Evolutionary conservation across 345 rosid species (phyloP).

Genomic region (Citrus medica): DNA sequence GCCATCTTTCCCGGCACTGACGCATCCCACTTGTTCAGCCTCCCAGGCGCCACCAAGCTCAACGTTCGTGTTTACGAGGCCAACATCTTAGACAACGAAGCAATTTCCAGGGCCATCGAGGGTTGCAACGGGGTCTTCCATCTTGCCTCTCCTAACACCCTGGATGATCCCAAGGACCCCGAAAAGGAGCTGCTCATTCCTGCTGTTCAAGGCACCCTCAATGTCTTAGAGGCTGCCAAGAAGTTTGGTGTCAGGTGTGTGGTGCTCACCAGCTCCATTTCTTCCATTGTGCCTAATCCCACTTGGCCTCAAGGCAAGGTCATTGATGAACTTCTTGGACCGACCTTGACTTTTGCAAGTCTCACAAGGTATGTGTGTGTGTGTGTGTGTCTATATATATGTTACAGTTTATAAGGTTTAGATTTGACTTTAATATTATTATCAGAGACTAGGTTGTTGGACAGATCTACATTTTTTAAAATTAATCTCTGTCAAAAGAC

Average conservation of each 20-base stretch:
- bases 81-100: constrained; percentile 52
- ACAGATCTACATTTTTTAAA: too few species aligned
- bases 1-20: constrained; percentile 62
- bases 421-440: too few species aligned
- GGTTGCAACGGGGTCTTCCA: constrained; percentile 83
- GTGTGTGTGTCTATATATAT: too few species aligned
- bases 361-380: constrained; percentile 33
- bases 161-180: constrained; percentile 60
- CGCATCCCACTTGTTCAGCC: constrained; percentile 45
- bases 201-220: constrained; percentile 75
- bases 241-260: constrained; percentile 58
- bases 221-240: constrained; percentile 61
- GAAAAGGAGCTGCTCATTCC: constrained; percentile 62
- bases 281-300: constrained; percentile 76
- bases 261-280: constrained; percentile 78
- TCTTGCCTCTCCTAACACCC: constrained; percentile 80
- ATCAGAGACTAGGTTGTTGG: too few species aligned
- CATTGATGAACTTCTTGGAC: constrained; percentile 81
- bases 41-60: constrained; percentile 32
- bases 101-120: constrained; percentile 51
- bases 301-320: constrained; percentile 43
- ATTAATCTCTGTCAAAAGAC: too few species aligned
- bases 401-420: too few species aligned
- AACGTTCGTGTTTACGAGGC: constrained; percentile 48
- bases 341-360: constrained; percentile 68